Evolutionary conservation across 1,284 basidiomycete genomes (phyloP).

Genomic region (Cryptococcus amylolentus): DNA sequence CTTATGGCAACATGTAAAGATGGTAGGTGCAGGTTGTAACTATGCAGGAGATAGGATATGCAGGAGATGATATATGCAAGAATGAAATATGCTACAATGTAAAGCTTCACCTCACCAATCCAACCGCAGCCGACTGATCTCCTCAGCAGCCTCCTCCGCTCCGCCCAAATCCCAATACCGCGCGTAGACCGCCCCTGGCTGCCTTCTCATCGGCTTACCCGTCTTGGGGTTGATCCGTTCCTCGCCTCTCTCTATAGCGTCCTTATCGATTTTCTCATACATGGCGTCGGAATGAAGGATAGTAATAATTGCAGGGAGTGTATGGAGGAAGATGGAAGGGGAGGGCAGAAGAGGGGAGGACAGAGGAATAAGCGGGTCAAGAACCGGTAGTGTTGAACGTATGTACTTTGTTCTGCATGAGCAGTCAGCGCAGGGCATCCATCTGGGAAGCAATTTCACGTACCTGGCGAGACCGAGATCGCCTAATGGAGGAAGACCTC

Average conservation of each 20-base stretch:
- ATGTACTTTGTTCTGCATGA: constrained; percentile 27
- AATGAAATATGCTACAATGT: not conserved
- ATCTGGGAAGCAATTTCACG: not conserved
- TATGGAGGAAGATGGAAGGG: constrained; percentile 60
- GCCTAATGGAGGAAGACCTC: not conserved
- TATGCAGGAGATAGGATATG: too few relatives aligned
- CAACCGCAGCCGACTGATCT: not conserved
- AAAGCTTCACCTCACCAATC: too few relatives aligned
- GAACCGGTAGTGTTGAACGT: constrained; percentile 49
- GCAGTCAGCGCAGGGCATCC: not conserved
- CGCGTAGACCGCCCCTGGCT: constrained; percentile 11
- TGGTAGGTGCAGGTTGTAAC: too few relatives aligned
- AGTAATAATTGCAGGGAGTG: constrained; percentile 63
- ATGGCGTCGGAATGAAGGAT: constrained; percentile 69
- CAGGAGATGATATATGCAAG: not conserved
- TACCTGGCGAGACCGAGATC: constrained; percentile 22
- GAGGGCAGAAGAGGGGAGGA: constrained; percentile 50
- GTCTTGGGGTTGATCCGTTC: constrained; percentile 38
- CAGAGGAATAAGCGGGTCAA: constrained; percentile 50
- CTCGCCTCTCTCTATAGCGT: constrained; percentile 27
- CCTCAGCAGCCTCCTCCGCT: constrained; percentile 2
- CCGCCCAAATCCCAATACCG: constrained; percentile 16
- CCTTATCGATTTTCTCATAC: constrained; percentile 35
- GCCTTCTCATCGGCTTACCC: constrained; percentile 36
- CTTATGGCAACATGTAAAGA: not conserved